Evolutionary conservation across 371 early-diverging fungal genomes (phyloP).

Genomic region (Dipsacomyces acuminosporus): DNA sequence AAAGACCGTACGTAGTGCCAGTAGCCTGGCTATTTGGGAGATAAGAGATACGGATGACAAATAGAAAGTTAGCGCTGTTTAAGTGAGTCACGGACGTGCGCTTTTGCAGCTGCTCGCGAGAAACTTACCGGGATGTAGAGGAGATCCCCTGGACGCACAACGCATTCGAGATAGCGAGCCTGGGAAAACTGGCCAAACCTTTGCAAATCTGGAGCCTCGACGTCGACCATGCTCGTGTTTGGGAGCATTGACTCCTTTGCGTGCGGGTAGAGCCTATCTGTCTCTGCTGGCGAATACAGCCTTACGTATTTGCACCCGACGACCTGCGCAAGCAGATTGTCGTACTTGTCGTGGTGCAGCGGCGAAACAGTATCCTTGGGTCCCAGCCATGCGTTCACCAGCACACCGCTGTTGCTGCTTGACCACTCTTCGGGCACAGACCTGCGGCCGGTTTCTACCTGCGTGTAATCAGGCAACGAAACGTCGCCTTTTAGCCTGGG

Average conservation of each 20-base stretch:
- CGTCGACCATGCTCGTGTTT: constrained; percentile 79
- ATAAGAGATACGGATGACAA: background rate
- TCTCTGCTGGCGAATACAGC: constrained; percentile 63
- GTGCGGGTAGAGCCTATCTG: constrained; percentile 57
- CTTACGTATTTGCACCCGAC: constrained; percentile 79
- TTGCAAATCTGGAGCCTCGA: constrained; percentile 56
- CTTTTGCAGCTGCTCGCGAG: background rate
- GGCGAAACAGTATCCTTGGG: constrained; percentile 82
- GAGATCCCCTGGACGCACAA: constrained; percentile 75
- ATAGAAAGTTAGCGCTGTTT: no score
- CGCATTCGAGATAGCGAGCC: constrained; percentile 62
- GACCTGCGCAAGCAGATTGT: constrained; percentile 84
- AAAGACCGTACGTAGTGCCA: constrained; percentile 90
- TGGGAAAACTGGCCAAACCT: constrained; percentile 54
- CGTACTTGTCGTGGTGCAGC: constrained; percentile 77
- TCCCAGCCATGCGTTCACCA: constrained; percentile 86
- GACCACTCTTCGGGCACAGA: background rate
- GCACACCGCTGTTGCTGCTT: constrained; percentile 52
- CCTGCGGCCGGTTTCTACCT: constrained; percentile 43
- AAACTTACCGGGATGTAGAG: constrained; percentile 81
- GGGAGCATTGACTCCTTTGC: constrained; percentile 50
- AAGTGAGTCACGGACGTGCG: no score
- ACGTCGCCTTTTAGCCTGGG: constrained; percentile 68
- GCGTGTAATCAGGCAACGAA: constrained; percentile 74
- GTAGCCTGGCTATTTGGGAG: constrained; percentile 59